Conservation (phyloP, 2,329 filamentous ascomycete genomes). For the Sarocladium oryzae region DNA sequence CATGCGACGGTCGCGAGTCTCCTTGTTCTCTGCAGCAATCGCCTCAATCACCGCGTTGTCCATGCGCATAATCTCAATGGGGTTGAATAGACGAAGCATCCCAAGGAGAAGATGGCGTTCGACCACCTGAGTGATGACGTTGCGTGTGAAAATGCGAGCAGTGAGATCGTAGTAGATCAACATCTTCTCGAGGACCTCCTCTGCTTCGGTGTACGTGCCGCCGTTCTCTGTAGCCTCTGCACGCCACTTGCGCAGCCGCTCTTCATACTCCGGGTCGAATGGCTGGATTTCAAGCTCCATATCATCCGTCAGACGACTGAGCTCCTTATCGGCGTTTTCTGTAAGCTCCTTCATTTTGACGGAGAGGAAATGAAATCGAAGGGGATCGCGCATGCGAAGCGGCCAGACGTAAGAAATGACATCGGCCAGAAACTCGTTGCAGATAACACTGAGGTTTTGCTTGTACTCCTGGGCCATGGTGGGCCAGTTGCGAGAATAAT, state of each 20-base stretch:
- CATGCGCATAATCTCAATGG: constrained; percentile 44
- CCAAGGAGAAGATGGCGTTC: constrained; percentile 45
- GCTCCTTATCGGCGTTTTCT: constrained; percentile 39
- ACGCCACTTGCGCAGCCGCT: constrained; percentile 42
- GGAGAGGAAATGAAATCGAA: constrained; percentile 43
- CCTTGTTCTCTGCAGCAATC: constrained; percentile 47
- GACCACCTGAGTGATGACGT: constrained; percentile 46
- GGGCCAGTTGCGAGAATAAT: constrained; percentile 46
- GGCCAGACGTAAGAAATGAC: constrained; percentile 46
- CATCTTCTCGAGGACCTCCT: constrained; percentile 50
- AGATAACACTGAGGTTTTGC: constrained; percentile 47
- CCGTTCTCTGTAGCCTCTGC: constrained; percentile 34
- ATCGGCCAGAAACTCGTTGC: constrained; percentile 46
- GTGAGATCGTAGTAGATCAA: constrained; percentile 49
- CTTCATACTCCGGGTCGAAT: constrained; percentile 47
- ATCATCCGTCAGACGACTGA: constrained; percentile 39
- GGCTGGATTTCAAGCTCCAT: constrained; percentile 48
- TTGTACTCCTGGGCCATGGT: constrained; percentile 47
- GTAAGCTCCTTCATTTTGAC: constrained; percentile 40
- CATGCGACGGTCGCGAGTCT: constrained; percentile 42
- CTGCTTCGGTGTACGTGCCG: constrained; percentile 41
- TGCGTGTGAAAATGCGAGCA: constrained; percentile 44
- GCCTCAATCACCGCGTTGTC: constrained; percentile 37
- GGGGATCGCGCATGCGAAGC: constrained; percentile 42
- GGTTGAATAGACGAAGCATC: constrained; percentile 46